Evolutionary conservation across 805 yeast genomes (phyloP).

Genomic region (Brettanomyces anomalus): DNA sequence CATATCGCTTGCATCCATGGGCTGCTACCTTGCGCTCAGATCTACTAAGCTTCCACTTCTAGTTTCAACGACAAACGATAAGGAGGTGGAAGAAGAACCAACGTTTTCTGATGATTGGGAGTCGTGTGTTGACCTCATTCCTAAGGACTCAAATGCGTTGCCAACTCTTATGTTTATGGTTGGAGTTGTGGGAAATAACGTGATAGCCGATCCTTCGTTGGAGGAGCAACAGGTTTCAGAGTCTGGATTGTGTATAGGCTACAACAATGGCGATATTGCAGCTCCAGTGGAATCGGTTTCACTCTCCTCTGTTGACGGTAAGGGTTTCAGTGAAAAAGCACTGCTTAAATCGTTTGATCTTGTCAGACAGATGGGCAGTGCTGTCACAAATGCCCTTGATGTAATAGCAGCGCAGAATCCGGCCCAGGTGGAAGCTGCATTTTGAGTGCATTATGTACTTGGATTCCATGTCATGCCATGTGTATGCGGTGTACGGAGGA

Average conservation of each 20-base stretch:
- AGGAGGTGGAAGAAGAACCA: constrained; percentile 77
- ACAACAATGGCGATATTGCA: constrained; percentile 55
- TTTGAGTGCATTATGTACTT: constrained; percentile 7
- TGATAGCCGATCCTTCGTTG: constrained; percentile 77
- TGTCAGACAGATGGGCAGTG: constrained; percentile 51
- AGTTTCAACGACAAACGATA: constrained; percentile 55
- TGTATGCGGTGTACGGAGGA: neutral
- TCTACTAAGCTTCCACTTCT: constrained; percentile 70
- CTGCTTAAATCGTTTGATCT: constrained; percentile 48
- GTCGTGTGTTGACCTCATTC: constrained; percentile 38
- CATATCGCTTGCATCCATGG: constrained; percentile 62
- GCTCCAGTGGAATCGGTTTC: constrained; percentile 70
- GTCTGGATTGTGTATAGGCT: constrained; percentile 69
- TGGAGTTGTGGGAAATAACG: constrained; percentile 63
- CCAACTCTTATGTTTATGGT: constrained; percentile 75
- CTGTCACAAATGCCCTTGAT: constrained; percentile 53
- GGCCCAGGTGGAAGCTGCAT: constrained; percentile 23
- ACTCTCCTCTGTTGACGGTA: constrained; percentile 40
- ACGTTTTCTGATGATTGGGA: constrained; percentile 87
- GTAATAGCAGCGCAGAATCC: constrained; percentile 31
- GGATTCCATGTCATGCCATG: neutral
- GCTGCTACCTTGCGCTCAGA: constrained; percentile 72
- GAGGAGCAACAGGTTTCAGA: constrained; percentile 86
- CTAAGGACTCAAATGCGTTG: constrained; percentile 26
- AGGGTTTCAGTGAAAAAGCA: constrained; percentile 43